Base-by-base conservation (phyloP, 306 rosid genomes). In the Alnus glutinosa region DNA sequence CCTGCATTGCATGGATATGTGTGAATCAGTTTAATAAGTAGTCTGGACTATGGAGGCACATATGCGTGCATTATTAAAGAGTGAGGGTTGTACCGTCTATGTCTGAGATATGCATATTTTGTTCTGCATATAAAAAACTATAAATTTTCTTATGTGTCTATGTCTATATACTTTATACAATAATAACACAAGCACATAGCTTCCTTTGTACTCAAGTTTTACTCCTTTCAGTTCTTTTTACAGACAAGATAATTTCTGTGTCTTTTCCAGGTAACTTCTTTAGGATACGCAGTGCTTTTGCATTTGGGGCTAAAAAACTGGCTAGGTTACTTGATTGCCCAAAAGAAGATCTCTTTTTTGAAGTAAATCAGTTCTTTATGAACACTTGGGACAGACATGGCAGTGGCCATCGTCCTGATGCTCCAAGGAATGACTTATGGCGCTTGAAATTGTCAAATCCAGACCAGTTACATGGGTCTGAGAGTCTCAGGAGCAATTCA, bases 331-430 rank as follows among this genome's bases (percentile, higher is more conserved):
- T 90, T 75, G 97, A 96, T 73, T 96, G 99, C 86, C 92, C 96
- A 19, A 83, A 91, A 76, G 96, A 91, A 57, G 94, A 91, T 18
- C 80, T 93, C 71, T 70, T 66, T 83, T 80, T 73, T 28, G 99
- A 96, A 91, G 91, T 96, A 83, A 91, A 93, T 82, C 97, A 91
- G 71, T 96, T 96, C 89, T 96, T 96, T 83, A 74, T 84, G 76
- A 96, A 96, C 87, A 96, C 99, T 52, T 96, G 98, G 99, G 96
- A 93, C 34, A 89, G 99, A 80, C 99, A 96, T 88, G 99, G 96
- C 70, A 93, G 90, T 80, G 98, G 98, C 77, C 93, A 91, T 79
- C 89, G 99, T 5, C 98, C 99, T 82, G 99, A 96, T 91, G 98
- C 90, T 58, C 97, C 94, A 66, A 86, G 72, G 83, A 89, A 64